A percentile compares a stretch with the other conserved stretches of the same genome.
Conservation (phyloP, 2,329 filamentous ascomycete species). For the Fusarium domesticum region DNA sequence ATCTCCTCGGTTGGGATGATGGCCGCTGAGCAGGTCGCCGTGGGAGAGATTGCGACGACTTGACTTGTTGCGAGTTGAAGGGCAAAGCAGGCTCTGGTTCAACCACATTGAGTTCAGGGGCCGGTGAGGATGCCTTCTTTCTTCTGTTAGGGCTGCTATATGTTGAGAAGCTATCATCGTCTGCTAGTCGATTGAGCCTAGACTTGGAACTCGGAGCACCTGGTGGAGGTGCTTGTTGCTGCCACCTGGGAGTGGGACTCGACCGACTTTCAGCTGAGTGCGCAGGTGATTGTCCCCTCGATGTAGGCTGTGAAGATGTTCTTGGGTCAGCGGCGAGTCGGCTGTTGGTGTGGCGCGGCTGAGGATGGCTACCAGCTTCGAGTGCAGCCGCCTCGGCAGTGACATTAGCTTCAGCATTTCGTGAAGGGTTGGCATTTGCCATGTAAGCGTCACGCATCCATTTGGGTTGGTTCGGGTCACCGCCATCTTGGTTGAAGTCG, state of each 20-base stretch:
- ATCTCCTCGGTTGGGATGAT: constrained; percentile 34
- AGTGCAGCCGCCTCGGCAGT: constrained; percentile 79
- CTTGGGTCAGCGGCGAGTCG: constrained; percentile 27
- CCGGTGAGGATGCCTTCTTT: constrained; percentile 56
- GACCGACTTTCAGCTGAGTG: constrained; percentile 44
- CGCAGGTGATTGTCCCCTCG: constrained; percentile 50
- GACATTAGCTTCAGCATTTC: constrained; percentile 37
- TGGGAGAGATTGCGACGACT: constrained; percentile 35
- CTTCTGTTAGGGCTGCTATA: constrained; percentile 86
- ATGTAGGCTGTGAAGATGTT: constrained; percentile 30
- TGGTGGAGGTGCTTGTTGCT: constrained; percentile 46
- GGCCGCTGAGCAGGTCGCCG: constrained; percentile 40
- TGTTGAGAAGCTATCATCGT: constrained; percentile 76
- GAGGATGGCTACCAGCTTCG: constrained; percentile 62
- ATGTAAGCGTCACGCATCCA: constrained; percentile 83
- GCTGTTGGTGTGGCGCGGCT: constrained; percentile 32
- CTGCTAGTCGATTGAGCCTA: constrained; percentile 69
- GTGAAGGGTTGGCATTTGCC: constrained; percentile 37
- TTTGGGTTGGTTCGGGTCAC: constrained; percentile 76
- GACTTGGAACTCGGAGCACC: constrained; percentile 37
- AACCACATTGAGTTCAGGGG: constrained; percentile 41
- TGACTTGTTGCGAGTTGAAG: constrained; percentile 44
- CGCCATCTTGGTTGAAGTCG: constrained; percentile 68
- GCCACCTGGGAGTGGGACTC: constrained; percentile 56
- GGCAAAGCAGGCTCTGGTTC: constrained; percentile 62